Evolutionary conservation across 768 basidiomycete genomes (phyloP), one percentile per base, ranked within the genome.

Genomic region (Amanita brunnescens): DNA sequence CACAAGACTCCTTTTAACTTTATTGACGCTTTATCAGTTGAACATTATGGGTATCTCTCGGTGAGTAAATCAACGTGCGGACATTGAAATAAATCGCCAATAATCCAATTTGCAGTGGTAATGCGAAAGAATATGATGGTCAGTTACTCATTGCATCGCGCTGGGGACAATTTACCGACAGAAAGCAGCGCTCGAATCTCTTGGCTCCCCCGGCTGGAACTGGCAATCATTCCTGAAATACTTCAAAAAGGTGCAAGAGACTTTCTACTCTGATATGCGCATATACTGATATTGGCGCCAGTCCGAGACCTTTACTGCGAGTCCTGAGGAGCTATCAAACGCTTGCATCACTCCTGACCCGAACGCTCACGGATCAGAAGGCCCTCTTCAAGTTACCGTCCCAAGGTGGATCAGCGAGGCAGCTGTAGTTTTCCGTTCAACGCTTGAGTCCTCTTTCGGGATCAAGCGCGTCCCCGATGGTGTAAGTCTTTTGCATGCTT

Each of bases 121-220:
- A 47, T 45, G 38, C 45, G 5, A 35, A 47, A 14, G 46, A 47
- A 35, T 47, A 47, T 18, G 46, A 47, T 47, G 46, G 46, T 47
- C 8, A 47, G 46, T 35, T 45, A 12, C 16, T 32, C n/a, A 32
- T 26, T n/a, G n/a, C 9, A 4, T 45, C n/a, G 21, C 23, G 7
- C 33, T 18, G 16, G 20, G 47, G 16, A 44, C 43, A 5, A 41
- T 47, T 35, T 53, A 52, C 38, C 20, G 47, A 14, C 53, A 58
- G 35, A 48, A 44, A 35, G 41, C 53, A 38, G 52, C 49, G 1
- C 18, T 57, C 9, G 54, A 57, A 47, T 30, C 45, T 21, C 50
- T 58, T 42, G 53, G 51, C 13, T 58, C 58, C 29, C 32, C 43
- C 7, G 55, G 55, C 1, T 60, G 59, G 59, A 61, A 57, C 38